Evolutionary conservation across 2,329 filamentous ascomycete genomes (phyloP).

Genomic region (Pseudocercospora macadamiae): DNA sequence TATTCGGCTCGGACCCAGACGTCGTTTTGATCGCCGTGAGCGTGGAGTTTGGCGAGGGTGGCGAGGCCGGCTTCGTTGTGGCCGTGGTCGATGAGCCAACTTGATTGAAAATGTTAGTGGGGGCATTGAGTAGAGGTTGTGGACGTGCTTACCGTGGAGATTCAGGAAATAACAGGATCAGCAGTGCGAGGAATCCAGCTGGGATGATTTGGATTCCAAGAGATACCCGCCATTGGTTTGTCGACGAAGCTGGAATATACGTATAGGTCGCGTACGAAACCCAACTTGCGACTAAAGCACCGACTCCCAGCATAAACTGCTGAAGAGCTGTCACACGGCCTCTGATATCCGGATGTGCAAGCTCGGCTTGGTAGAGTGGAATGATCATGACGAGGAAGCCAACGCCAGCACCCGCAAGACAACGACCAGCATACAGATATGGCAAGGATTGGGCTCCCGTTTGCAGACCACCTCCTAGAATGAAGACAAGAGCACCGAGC

Average conservation of each 20-base stretch:
- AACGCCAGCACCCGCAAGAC: constrained; percentile 49
- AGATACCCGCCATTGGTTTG: constrained; percentile 63
- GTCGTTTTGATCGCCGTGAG: constrained; percentile 67
- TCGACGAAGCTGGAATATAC: constrained; percentile 50
- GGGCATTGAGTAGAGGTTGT: constrained; percentile 19
- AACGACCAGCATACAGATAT: constrained; percentile 70
- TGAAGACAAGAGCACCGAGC: constrained; percentile 70
- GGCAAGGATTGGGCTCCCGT: constrained; percentile 63
- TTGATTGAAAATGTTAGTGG: constrained; percentile 8
- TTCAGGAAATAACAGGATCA: constrained; percentile 76
- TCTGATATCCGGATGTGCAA: constrained; percentile 76
- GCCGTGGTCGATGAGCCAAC: constrained; percentile 75
- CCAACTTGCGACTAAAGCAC: constrained; percentile 72
- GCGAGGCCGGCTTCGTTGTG: constrained; percentile 65
- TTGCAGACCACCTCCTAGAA: constrained; percentile 72
- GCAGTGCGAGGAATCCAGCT: constrained; percentile 62
- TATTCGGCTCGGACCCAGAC: constrained; percentile 74
- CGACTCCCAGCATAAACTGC: constrained; percentile 82
- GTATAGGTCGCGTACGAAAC: constrained; percentile 66
- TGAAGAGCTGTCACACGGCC: constrained; percentile 75
- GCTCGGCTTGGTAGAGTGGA: constrained; percentile 76
- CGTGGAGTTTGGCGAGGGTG: constrained; percentile 70
- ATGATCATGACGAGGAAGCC: constrained; percentile 67
- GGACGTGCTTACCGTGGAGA: constrained; percentile 38
- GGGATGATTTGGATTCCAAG: constrained; percentile 74